Evolutionary conservation across 1,284 basidiomycete genomes (phyloP), one percentile per base, ranked within the genome.

Genomic region (Cryptococcus sp.): DNA sequence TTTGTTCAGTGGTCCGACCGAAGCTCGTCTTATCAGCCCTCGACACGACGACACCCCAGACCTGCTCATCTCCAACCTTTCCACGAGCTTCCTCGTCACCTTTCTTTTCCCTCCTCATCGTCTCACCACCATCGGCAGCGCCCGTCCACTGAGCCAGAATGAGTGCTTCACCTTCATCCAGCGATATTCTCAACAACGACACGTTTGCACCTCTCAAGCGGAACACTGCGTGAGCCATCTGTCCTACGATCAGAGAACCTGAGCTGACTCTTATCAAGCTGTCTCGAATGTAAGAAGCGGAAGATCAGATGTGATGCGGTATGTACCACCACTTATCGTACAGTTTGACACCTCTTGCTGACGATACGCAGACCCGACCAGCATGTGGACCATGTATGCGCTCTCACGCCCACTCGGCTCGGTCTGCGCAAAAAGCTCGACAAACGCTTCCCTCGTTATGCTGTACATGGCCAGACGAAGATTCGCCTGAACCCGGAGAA

Each of bases 271-370:
- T 31, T n/a, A n/a, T 31, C 28, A 7, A 31, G 28, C 28, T 31
- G 69, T 51, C 51, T 68, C 21, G 57, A 68, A 54, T 71, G 69
- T 56, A 71, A 71, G 57, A 66, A 66, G 46, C 60, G 69, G 18
- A 71, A 71, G 47, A 65, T 68, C 26, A 68, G 69, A 50, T 71
- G 69, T 43, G 66, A 69, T 47, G 69, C 60, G 10, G 63, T 65
- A 34, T 47, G 62, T 59, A 36, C 2, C 24, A 28, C 5, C 11
- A 26, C 25, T 23, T 28, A 21, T 6, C 32, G 2, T 22, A 19
- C 45, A 6, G 4, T 5, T 32, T 9, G 12, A 26, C 45, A 16
- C n/a, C n/a, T n/a, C n/a, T n/a, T n/a, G 21, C 28, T 38, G 21
- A 44, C 28, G 7, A 41, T 32, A 10, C 2, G 39, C 42, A 65